These are phyloP conservation scores for Torrubiellomyces zombiae DNA, from an alignment of 2,329 filamentous ascomycete genomes.

Conservation along the genomic window DNA sequence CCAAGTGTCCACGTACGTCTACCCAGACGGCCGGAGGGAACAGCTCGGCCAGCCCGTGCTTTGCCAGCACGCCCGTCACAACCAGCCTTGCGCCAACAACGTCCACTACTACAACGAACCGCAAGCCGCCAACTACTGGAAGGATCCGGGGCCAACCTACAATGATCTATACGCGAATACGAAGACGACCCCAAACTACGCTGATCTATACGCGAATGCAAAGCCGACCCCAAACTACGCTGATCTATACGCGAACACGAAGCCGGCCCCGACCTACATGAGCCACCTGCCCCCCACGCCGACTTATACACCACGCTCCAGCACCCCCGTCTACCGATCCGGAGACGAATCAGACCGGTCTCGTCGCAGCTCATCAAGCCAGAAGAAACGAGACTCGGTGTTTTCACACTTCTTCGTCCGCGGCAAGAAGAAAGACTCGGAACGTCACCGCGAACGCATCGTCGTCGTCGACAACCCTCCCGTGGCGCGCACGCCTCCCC, in stretches of 20 bases:
- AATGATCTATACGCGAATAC: conserved; percentile 14
- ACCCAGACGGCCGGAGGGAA: conserved; percentile 25
- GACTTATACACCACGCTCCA: conserved; percentile 15
- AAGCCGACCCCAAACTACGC: conserved; percentile 9
- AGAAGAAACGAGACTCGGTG: conserved; percentile 16
- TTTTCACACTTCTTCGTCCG: conserved; percentile 23
- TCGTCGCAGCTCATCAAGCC: conserved; percentile 13
- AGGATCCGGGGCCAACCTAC: no score
- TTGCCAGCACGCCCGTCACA: conserved; percentile 22
- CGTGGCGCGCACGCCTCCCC: conserved; percentile 29
- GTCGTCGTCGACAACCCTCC: conserved; percentile 28
- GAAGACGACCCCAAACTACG: conserved; percentile 8
- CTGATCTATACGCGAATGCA: conserved; percentile 15
- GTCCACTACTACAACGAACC: conserved; percentile 23
- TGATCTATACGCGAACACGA: conserved; percentile 15
- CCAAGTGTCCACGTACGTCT: conserved; percentile 27
- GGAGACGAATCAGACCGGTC: conserved; percentile 21
- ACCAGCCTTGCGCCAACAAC: conserved; percentile 24
- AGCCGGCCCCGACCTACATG: conserved; percentile 12
- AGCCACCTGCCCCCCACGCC: conserved; percentile 23
- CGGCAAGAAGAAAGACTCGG: conserved; percentile 18
- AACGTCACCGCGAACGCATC: conserved; percentile 23
- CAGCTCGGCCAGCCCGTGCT: conserved; percentile 17
- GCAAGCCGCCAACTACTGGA: conserved; percentile 18
- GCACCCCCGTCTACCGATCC: conserved; percentile 17